phyloP scores from a whole-genome alignment of 2,329 filamentous ascomycete species.

The Coleophoma eucalyptorum region DNA sequence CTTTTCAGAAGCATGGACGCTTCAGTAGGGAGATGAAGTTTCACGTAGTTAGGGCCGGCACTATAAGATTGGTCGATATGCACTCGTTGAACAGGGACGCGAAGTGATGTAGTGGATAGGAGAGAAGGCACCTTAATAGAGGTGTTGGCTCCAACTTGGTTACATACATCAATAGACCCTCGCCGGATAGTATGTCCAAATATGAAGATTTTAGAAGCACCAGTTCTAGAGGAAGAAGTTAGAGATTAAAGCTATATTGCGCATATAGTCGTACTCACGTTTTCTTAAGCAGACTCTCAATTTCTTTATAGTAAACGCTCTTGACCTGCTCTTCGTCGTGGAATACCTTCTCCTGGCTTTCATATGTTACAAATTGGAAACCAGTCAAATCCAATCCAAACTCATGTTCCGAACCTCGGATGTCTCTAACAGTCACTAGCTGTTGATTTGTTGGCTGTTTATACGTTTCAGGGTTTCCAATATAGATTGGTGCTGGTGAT shows the following conservation, averaged over 20 bases:
- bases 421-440: slow-evolving; percentile 33
- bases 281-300: slow-evolving; percentile 30
- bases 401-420: slow-evolving; percentile 37
- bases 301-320: slow-evolving; percentile 29
- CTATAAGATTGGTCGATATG: slow-evolving; percentile 55
- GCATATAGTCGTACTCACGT: slow-evolving; percentile 9
- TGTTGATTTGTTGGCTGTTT: not conserved
- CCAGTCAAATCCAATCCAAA: slow-evolving; percentile 37
- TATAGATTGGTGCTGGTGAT: slow-evolving; percentile 10
- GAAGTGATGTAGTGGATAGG: slow-evolving; percentile 13
- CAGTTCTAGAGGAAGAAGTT: slow-evolving; percentile 39
- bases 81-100: slow-evolving; percentile 44
- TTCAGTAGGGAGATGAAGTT: slow-evolving; percentile 40
- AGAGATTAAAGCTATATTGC: not conserved
- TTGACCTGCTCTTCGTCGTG: slow-evolving; percentile 31
- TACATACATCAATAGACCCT: slow-evolving; percentile 6
- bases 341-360: slow-evolving; percentile 29
- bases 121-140: slow-evolving; percentile 13
- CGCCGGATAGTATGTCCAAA: slow-evolving; percentile 62
- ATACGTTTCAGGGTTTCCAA: slow-evolving; percentile 3
- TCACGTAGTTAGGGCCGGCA: slow-evolving; percentile 35
- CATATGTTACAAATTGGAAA: slow-evolving; percentile 32
- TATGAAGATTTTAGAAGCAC: slow-evolving; percentile 51
- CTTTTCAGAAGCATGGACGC: slow-evolving; percentile 38
- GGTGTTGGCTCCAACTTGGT: too few relatives aligned